A percentile compares a stretch with the other conserved stretches of the same genome.
Evolutionary conservation across 2,329 filamentous ascomycete genomes (phyloP).

Genomic region (Xylaria sp.): DNA sequence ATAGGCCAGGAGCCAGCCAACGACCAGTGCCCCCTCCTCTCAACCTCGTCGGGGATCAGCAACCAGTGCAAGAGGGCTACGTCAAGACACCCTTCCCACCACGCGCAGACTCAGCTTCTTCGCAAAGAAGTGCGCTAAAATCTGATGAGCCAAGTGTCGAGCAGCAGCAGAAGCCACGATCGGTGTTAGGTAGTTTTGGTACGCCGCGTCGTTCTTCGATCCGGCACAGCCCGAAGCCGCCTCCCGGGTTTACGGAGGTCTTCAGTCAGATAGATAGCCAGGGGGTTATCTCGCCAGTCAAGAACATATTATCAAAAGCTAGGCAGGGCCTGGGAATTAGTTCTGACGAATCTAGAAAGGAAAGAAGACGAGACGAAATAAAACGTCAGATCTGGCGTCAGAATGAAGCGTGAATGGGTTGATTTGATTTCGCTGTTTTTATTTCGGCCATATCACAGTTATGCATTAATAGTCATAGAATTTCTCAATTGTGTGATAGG

Average conservation of each 20-base stretch:
- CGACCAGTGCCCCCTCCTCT: conserved; percentile 41
- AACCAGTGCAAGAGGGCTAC: conserved; percentile 33
- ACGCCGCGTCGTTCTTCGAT: conserved; percentile 22
- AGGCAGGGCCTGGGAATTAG: conserved; percentile 41
- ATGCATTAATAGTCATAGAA: no score
- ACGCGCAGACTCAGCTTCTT: conserved; percentile 12
- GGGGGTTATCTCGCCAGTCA: conserved; percentile 36
- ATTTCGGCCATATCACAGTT: no score
- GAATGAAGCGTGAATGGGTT: conserved; percentile 5
- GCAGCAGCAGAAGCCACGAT: conserved; percentile 39
- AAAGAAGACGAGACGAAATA: conserved; percentile 41
- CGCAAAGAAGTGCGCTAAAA: conserved; percentile 30
- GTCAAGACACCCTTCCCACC: conserved; percentile 45
- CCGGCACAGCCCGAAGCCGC: conserved; percentile 23
- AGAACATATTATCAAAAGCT: conserved; percentile 43
- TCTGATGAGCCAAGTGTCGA: conserved; percentile 20
- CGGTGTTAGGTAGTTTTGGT: conserved; percentile 33
- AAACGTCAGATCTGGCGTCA: conserved; percentile 40
- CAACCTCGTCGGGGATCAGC: conserved; percentile 40
- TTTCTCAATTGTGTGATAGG: no score
- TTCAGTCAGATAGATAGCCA: conserved; percentile 33
- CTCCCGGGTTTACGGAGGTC: conserved; percentile 34
- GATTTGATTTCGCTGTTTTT: not conserved
- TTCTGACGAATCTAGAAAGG: conserved; percentile 43
- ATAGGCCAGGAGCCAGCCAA: conserved; percentile 30